Percentiles rank a stretch among this genome's conserved stretches.
These are phyloP conservation scores for Penicillium sp. DNA, from an alignment of 2,329 filamentous ascomycete genomes.

Conservation along the genomic window DNA sequence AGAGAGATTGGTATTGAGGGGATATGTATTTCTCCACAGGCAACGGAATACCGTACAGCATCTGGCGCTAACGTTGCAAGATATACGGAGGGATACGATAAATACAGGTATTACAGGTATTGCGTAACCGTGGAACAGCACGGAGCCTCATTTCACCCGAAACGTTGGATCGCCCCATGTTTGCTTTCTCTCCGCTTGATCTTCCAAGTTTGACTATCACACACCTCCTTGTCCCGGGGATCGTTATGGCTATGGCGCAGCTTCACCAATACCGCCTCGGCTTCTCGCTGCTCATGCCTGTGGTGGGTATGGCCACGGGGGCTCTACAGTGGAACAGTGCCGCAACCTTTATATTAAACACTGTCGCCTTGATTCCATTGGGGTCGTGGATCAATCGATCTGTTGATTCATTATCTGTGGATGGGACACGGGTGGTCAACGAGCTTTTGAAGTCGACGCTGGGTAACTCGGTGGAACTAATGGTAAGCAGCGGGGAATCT, in stretches of 20 bases:
- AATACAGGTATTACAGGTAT: not conserved
- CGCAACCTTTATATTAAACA: conserved; percentile 76
- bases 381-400: conserved; percentile 76
- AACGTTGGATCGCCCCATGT: not conserved
- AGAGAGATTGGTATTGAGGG: not conserved
- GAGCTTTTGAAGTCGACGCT: conserved; percentile 83
- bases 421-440: conserved; percentile 69
- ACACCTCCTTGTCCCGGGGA: not conserved
- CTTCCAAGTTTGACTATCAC: not conserved
- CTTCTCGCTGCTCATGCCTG: conserved; percentile 74
- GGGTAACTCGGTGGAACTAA: conserved; percentile 80
- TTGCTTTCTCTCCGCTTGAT: not conserved
- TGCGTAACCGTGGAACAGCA: not conserved
- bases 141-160: not conserved
- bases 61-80: not conserved
- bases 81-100: not conserved
- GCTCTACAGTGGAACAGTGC: conserved; percentile 59
- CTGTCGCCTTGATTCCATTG: conserved; percentile 80
- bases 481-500: conserved; percentile 55
- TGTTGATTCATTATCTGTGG: conserved; percentile 73
- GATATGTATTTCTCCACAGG: conserved; percentile 3
- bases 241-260: not conserved
- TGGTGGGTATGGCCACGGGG: conserved; percentile 71
- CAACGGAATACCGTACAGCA: not conserved
- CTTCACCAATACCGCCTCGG: not conserved